Percentiles rank a stretch among this genome's conserved stretches.
phyloP scores from a whole-genome alignment of 371 early-diverging fungal species.

The Mucor saturninus region DNA sequence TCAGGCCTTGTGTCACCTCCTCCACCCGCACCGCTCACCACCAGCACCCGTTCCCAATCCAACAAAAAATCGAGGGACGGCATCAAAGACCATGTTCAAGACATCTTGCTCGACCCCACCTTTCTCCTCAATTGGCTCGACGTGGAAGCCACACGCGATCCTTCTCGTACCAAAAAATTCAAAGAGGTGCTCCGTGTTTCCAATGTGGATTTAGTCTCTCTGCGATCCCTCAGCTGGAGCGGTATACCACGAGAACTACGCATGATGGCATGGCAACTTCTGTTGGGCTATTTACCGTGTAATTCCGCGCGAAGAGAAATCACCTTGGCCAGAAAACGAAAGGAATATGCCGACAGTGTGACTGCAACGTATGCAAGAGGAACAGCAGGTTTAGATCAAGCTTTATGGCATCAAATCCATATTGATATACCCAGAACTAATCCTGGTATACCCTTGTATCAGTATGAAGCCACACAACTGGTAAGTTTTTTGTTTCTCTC shows the following conservation, averaged over 20 bases:
- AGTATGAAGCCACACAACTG: constrained; percentile 79
- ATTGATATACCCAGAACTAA: constrained; percentile 96
- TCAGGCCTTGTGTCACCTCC: background rate
- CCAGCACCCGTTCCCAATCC: background rate
- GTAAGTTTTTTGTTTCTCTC: constrained; percentile 35
- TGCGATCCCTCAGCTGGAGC: constrained; percentile 87
- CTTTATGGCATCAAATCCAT: constrained; percentile 92
- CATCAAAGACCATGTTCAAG: constrained; percentile 30
- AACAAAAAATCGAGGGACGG: constrained; percentile 17
- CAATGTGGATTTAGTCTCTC: constrained; percentile 77
- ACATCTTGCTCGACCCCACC: constrained; percentile 30
- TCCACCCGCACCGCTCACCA: too few species aligned
- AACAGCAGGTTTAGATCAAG: constrained; percentile 80
- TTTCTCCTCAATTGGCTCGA: constrained; percentile 25
- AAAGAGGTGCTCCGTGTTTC: constrained; percentile 70
- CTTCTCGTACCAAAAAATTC: constrained; percentile 61
- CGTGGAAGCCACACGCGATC: constrained; percentile 33
- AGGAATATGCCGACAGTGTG: constrained; percentile 88
- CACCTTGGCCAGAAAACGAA: constrained; percentile 85
- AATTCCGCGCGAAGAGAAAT: constrained; percentile 81
- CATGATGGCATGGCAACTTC: constrained; percentile 88
- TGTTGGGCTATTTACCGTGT: constrained; percentile 89
- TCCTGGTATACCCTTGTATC: constrained; percentile 84
- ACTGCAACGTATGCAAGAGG: constrained; percentile 81
- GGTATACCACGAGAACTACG: constrained; percentile 89